Evolutionary conservation across 768 basidiomycete species (phyloP).

Genomic region (Podaxis sp.): DNA sequence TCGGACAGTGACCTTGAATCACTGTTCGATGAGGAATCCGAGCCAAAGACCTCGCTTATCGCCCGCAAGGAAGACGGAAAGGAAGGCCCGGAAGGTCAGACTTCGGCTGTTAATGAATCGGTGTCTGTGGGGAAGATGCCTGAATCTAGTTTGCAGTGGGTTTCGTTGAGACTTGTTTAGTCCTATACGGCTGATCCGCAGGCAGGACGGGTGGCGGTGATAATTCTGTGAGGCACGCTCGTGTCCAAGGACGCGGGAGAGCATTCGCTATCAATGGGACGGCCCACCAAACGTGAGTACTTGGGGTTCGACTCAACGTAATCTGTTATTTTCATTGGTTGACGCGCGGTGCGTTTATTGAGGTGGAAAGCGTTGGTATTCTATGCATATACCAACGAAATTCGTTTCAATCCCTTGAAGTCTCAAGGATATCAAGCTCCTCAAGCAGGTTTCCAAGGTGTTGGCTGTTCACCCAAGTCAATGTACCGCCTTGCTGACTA

Average conservation of each 20-base stretch:
- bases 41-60: background rate
- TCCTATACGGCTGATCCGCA: background rate
- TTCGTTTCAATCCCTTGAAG: conserved; percentile 5
- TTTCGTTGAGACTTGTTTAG: background rate
- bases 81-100: background rate
- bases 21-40: background rate
- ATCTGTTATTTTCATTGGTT: background rate
- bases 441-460: background rate
- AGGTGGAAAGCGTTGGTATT: conserved; percentile 12
- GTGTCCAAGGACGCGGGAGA: background rate
- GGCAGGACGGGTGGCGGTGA: background rate
- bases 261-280: conserved; percentile 9
- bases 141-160: background rate
- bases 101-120: background rate
- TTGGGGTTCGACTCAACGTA: background rate
- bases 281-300: conserved; percentile 13
- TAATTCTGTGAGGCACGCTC: background rate
- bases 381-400: conserved; percentile 10
- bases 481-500: conserved; percentile 34
- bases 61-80: background rate
- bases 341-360: background rate
- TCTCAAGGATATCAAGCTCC: background rate
- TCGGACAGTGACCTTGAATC: conserved; percentile 15
- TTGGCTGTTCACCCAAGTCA: conserved; percentile 34
- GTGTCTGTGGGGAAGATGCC: background rate